Evolutionary conservation across 2,329 filamentous ascomycete genomes (phyloP).

Genomic region (Allantophomopsis cytisporea): DNA sequence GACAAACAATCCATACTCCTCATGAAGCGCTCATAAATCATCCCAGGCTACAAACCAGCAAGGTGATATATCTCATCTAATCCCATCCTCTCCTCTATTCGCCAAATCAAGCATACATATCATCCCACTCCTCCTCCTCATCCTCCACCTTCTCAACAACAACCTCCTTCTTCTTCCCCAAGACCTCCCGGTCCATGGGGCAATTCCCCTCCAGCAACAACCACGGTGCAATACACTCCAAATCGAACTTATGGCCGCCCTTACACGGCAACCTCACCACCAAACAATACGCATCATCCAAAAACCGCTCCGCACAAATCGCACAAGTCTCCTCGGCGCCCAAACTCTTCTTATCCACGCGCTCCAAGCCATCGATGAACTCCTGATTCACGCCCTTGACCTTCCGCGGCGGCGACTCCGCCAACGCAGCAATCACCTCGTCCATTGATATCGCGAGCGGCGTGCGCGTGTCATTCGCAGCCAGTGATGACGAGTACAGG

Average conservation of each 20-base stretch:
- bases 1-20: too few species aligned
- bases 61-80: too few species aligned
- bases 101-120: constrained; percentile 26
- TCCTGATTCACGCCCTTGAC: constrained; percentile 42
- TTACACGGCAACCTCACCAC: constrained; percentile 53
- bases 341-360: constrained; percentile 37
- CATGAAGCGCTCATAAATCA: too few species aligned
- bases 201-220: constrained; percentile 49
- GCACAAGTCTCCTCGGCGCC: constrained; percentile 37
- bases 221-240: constrained; percentile 58
- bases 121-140: constrained; percentile 20
- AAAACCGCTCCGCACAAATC: constrained; percentile 47
- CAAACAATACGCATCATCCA: constrained; percentile 47
- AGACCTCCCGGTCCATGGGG: constrained; percentile 46
- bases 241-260: constrained; percentile 42
- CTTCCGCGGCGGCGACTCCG: constrained; percentile 34
- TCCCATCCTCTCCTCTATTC: too few species aligned
- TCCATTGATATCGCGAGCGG: constrained; percentile 35
- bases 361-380: constrained; percentile 44
- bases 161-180: constrained; percentile 37
- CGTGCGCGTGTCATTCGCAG: constrained; percentile 18
- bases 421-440: constrained; percentile 30
- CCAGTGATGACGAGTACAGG: constrained; percentile 37
- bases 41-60: too few species aligned
- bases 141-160: constrained; percentile 23